Evolutionary conservation across 2,329 filamentous ascomycete genomes (phyloP).

Genomic region (Chaetomiaceae sp.): DNA sequence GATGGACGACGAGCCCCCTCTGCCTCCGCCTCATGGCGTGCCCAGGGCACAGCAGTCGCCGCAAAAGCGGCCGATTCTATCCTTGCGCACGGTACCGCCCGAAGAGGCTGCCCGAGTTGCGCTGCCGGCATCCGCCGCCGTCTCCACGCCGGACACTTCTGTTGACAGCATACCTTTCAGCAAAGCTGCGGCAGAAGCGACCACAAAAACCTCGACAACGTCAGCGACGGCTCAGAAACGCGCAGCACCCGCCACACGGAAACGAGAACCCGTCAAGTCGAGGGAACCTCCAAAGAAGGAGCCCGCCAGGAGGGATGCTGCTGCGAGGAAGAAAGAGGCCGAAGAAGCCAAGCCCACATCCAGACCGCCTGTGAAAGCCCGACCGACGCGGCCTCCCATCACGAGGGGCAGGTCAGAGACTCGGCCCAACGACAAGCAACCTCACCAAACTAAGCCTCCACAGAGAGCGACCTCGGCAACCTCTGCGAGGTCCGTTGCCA

Average conservation of each 20-base stretch:
- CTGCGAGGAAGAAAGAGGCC: not conserved
- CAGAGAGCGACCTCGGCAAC: slow-evolving; percentile 1
- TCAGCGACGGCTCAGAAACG: not conserved
- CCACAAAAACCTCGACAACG: slow-evolving; percentile 1
- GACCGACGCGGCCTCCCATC: slow-evolving; percentile 2
- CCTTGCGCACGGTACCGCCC: slow-evolving; percentile 20
- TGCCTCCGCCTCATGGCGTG: slow-evolving; percentile 31
- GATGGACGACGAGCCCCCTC: slow-evolving; percentile 29
- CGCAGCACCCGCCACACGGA: not conserved
- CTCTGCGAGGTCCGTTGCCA: not conserved
- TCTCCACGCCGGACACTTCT: slow-evolving; percentile 19
- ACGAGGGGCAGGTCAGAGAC: slow-evolving; percentile 10
- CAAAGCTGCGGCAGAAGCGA: slow-evolving; percentile 8
- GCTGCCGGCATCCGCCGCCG: slow-evolving; percentile 19
- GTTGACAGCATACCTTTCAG: slow-evolving; percentile 9
- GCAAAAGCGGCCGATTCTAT: slow-evolving; percentile 27
- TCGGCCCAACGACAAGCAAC: slow-evolving; percentile 4
- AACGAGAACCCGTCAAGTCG: slow-evolving; percentile 1
- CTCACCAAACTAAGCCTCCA: not conserved
- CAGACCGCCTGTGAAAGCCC: slow-evolving; percentile 6
- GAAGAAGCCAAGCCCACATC: slow-evolving; percentile 4
- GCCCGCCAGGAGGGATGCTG: not conserved
- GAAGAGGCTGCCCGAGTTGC: slow-evolving; percentile 19
- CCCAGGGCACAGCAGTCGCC: slow-evolving; percentile 31
- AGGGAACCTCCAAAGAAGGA: no score